These are phyloP conservation scores for Chrysophaeum taylorii DNA, from an alignment of 352 stramenopile species.

Conservation along the genomic window DNA sequence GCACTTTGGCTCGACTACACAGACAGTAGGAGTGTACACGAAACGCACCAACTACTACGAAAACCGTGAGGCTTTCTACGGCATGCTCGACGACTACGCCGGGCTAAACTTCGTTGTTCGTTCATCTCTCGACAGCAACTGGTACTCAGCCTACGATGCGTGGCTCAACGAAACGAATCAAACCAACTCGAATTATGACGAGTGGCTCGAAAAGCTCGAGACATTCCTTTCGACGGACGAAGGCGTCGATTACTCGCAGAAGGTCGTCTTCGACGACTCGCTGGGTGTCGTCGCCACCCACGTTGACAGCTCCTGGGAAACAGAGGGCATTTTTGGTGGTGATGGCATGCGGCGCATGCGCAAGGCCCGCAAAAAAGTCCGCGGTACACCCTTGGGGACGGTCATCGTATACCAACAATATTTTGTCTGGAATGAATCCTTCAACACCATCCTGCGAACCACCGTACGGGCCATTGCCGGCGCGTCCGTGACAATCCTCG, in stretches of 20 bases:
- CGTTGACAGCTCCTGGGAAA: not conserved
- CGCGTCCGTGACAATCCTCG: not conserved
- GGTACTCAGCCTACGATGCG: not conserved
- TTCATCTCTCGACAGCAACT: not conserved
- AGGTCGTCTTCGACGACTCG: not conserved
- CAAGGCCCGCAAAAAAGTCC: not conserved
- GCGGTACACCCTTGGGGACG: not conserved
- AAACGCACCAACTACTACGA: not conserved
- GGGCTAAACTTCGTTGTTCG: not conserved
- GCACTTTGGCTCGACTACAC: too few species aligned
- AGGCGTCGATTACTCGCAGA: not conserved
- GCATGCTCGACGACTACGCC: not conserved
- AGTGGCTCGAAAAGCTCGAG: not conserved
- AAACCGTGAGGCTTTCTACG: not conserved
- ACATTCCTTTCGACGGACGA: not conserved
- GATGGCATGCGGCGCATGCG: not conserved
- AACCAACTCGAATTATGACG: too few species aligned
- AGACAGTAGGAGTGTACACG: not conserved
- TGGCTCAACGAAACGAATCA: not conserved
- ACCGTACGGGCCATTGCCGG: not conserved
- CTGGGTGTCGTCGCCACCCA: not conserved
- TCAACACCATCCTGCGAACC: not conserved
- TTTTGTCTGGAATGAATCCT: not conserved
- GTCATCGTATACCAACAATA: not conserved
- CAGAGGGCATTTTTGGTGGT: too few species aligned